Evolutionary conservation across 1,284 basidiomycete genomes (phyloP).

Genomic region (Clitocybe nebularis): DNA sequence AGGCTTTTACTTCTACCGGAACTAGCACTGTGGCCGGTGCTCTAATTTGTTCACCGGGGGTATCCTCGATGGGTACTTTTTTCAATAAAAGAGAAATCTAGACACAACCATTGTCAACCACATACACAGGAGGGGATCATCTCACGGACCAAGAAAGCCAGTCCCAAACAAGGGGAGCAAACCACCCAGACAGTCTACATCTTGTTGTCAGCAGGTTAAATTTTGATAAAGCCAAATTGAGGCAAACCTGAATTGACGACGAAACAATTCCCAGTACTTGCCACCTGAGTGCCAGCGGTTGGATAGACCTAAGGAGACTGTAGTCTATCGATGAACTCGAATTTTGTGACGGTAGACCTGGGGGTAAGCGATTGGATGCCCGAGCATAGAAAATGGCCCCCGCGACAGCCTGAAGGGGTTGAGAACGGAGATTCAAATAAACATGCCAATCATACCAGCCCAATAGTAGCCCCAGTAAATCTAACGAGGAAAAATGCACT

Average conservation of each 20-base stretch:
- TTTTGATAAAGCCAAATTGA: slow-evolving; percentile 1
- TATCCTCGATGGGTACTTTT: slow-evolving; percentile 27
- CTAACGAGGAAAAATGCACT: slow-evolving; percentile 81
- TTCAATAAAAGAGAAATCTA: slow-evolving; percentile 35
- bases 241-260: slow-evolving; percentile 49
- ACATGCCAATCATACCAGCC: slow-evolving; percentile 49
- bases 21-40: not conserved
- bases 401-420: slow-evolving; percentile 53
- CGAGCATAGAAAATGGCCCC: slow-evolving; percentile 68
- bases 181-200: slow-evolving; percentile 57
- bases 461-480: slow-evolving; percentile 78
- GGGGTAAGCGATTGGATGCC: slow-evolving; percentile 45
- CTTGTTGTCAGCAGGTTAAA: slow-evolving; percentile 10
- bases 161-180: slow-evolving; percentile 53
- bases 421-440: slow-evolving; percentile 12
- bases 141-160: slow-evolving; percentile 50
- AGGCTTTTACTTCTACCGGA: slow-evolving; percentile 4
- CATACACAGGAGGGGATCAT: too few species aligned
- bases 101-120: too few species aligned
- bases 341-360: slow-evolving; percentile 35
- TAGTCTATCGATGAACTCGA: slow-evolving; percentile 52
- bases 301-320: slow-evolving; percentile 42
- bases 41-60: slow-evolving; percentile 1
- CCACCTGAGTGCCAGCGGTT: slow-evolving; percentile 36
- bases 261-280: slow-evolving; percentile 44